A percentile compares a stretch with the other conserved stretches of the same genome.
These are phyloP conservation scores for Immersiella caudata DNA, from an alignment of 495 filamentous ascomycete genomes.

Conservation along the genomic window DNA sequence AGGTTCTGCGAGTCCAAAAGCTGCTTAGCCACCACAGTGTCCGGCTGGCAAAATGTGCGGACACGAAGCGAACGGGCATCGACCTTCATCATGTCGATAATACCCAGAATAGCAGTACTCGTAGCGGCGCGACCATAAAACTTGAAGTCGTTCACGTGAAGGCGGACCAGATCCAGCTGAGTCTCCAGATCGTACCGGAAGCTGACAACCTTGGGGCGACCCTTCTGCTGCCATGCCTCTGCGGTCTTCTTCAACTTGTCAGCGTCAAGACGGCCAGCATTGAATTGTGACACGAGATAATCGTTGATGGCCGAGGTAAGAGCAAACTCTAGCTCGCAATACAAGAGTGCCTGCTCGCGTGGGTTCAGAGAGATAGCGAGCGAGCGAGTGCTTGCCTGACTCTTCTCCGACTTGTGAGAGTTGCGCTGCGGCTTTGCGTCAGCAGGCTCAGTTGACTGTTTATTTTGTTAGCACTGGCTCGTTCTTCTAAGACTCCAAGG, in stretches of 20 bases:
- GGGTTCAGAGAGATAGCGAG: conserved; percentile 45
- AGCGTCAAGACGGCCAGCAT: conserved; percentile 41
- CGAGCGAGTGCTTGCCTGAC: conserved; percentile 14
- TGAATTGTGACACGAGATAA: conserved; percentile 45
- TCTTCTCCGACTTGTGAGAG: conserved; percentile 30
- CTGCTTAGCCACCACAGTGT: conserved; percentile 52
- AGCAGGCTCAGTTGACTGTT: background rate
- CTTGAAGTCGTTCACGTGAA: conserved; percentile 46
- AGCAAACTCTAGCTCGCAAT: conserved; percentile 49
- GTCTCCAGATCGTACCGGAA: conserved; percentile 56
- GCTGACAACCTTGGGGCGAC: conserved; percentile 45
- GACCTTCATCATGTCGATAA: conserved; percentile 45
- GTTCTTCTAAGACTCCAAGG: background rate
- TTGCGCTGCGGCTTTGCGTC: conserved; percentile 36
- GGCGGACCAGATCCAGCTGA: conserved; percentile 46
- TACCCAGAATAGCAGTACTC: conserved; percentile 30
- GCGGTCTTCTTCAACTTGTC: conserved; percentile 40
- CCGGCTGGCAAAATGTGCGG: conserved; percentile 51
- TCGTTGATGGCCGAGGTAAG: conserved; percentile 39
- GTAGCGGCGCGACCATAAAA: conserved; percentile 44
- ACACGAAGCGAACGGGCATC: conserved; percentile 45
- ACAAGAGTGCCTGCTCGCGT: conserved; percentile 50
- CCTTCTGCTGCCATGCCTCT: conserved; percentile 46
- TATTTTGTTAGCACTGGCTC: conserved; percentile 4
- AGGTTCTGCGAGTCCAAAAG: conserved; percentile 45